Percentiles rank a stretch among this genome's conserved stretches.
Conservation (phyloP, 2,329 filamentous ascomycete genomes). For the Diplodia sapinea region DNA sequence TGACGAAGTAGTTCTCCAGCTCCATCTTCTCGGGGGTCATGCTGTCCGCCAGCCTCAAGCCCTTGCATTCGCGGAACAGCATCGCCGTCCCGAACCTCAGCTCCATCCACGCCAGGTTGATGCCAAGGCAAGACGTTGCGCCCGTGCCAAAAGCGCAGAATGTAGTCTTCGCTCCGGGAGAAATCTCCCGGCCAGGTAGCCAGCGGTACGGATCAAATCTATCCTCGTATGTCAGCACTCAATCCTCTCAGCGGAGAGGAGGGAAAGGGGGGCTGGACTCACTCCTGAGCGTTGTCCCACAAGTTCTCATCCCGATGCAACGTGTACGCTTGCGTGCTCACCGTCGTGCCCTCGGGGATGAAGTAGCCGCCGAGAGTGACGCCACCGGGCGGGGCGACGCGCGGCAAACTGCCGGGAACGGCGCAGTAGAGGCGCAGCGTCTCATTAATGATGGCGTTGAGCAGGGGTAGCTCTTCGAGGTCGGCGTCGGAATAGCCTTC, state of each 20-base stretch:
- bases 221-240: neutral
- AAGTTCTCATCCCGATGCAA: conserved; percentile 43
- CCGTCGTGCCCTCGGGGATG: conserved; percentile 45
- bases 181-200: conserved; percentile 37
- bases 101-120: conserved; percentile 69
- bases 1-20: conserved; percentile 53
- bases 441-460: conserved; percentile 49
- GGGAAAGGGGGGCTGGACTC: conserved; percentile 4
- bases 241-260: no score
- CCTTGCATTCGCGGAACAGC: conserved; percentile 58
- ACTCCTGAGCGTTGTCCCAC: conserved; percentile 35
- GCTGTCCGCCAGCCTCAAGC: conserved; percentile 37
- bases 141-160: conserved; percentile 74
- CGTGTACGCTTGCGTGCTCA: conserved; percentile 49
- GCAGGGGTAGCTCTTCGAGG: conserved; percentile 41
- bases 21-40: conserved; percentile 51
- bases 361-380: conserved; percentile 44
- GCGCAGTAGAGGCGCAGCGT: conserved; percentile 46
- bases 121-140: conserved; percentile 70
- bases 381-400: conserved; percentile 45
- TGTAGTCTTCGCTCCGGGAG: conserved; percentile 53
- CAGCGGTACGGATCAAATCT: conserved; percentile 46
- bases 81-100: conserved; percentile 58
- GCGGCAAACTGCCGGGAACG: conserved; percentile 45
- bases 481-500: conserved; percentile 37